Evolutionary conservation across 495 filamentous ascomycete genomes (phyloP), one percentile per base, ranked within the genome.

Genomic region (Daldinia caldariorum): DNA sequence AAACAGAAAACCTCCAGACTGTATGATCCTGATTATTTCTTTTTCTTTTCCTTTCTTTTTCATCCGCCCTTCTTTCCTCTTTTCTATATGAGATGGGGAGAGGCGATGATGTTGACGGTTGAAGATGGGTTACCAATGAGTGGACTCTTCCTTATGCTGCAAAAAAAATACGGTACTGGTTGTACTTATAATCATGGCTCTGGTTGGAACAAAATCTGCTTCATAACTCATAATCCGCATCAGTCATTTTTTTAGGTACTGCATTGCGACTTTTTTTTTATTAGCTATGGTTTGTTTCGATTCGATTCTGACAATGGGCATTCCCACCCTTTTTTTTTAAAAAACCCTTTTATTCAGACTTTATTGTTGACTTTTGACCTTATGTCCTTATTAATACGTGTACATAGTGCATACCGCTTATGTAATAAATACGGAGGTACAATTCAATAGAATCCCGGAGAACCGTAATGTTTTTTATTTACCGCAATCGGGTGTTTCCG

Each of bases 401-500:
- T 47, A 47, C 43, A 47, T 47, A 47, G 31, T 53, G 7, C 14
- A 51, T 51, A 29, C 22, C 22, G 16, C 49, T 53, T 53, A 53
- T 13, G 14, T 32, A 53, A 53, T 6, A 14, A 20, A 8, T 53
- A 53, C 49, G 29, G 49, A 32, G 12, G 49, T 57, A 57, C 53
- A 61, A 39, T 63, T 43, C 13, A 32, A 53, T 53, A 31, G 49
- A 53, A 26, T 26, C 26, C 26, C 26, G 26, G 26, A 26, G 26
- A 26, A 26, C 26, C 26, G 26, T 26, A 26, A 26, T 2, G 5
- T 31, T 50, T 31, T 29, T 12, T 31, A 29, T 32, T 51, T 61
- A 53, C 34, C 34, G 57, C 16, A 49, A 37, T 66, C 69, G 69
- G 69, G 69, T 35, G 64, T 72, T 72, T 64, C 64, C 69, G 69